Conservation (phyloP, 441 rosid genomes). For the Jatropha podagrica region DNA sequence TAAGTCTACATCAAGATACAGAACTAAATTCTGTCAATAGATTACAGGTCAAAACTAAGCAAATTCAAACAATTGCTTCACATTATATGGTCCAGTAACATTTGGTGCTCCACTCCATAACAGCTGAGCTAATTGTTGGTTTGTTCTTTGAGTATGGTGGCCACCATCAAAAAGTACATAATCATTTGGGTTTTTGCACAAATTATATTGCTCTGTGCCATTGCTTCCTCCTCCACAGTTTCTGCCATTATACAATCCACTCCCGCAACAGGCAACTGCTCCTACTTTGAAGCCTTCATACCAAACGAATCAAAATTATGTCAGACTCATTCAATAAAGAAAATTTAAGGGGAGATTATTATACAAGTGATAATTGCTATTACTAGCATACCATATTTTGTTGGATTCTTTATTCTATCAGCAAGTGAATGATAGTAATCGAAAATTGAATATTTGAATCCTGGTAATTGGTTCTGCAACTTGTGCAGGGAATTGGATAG, state of each 20-base stretch:
- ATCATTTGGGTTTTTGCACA: slow-evolving; percentile 12
- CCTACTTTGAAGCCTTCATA: slow-evolving; percentile 31
- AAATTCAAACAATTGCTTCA: slow-evolving; percentile 25
- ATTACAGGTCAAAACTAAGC: neutral
- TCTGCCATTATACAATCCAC: slow-evolving; percentile 16
- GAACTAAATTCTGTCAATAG: no score
- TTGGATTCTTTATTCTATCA: slow-evolving; percentile 19
- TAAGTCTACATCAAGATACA: neutral
- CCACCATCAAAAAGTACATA: slow-evolving; percentile 26
- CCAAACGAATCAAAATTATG: no score
- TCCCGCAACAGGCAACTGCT: slow-evolving; percentile 29
- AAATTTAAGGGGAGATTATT: neutral
- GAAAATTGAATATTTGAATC: slow-evolving; percentile 26
- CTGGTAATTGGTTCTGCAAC: slow-evolving; percentile 19
- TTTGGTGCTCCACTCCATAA: slow-evolving; percentile 22
- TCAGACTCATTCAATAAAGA: neutral
- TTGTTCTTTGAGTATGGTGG: slow-evolving; percentile 20
- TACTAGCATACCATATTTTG: slow-evolving; percentile 20
- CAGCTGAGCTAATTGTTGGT: slow-evolving; percentile 17
- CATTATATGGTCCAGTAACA: slow-evolving; percentile 21
- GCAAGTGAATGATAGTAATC: slow-evolving; percentile 25
- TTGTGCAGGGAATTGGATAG: slow-evolving; percentile 17
- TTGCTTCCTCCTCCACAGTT: slow-evolving; percentile 22
- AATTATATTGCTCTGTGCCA: neutral
- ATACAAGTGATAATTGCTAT: neutral